Evolutionary conservation across 352 stramenopile genomes (phyloP), one percentile per base, ranked within the genome.

Genomic region (Pythium rhizo-oryzae): DNA sequence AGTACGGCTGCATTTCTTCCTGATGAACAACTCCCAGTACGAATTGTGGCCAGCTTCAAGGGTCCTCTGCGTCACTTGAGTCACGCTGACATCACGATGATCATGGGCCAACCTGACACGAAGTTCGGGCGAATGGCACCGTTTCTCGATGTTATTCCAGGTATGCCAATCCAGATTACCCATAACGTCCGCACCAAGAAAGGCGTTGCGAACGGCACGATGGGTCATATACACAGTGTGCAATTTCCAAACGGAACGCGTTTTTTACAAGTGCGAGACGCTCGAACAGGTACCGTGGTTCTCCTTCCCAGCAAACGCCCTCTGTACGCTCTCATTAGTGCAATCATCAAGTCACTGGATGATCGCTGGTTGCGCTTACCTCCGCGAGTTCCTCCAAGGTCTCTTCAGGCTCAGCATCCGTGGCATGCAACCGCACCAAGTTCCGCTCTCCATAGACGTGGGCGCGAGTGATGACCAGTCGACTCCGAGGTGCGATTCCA

Each of bases 151-250:
- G 5, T 70, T 8, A 59, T 70, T 21, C n/a, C 5, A 4, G 63
- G 54, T 2, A 70, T 70, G 63, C 63, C 63, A 23, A 70, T 70
- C 35, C 63, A 70, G 18, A 69, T 69, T 16, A 69, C 53, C 4
- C 62, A 69, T 28, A 69, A 69, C 35, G 12, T 69, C 0, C 19
- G 62, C 8, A 69, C 62, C 15, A 56, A 69, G 35, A 69, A 69
- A 24, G 62, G 62, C 46, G 62, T 69, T 33, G 62, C 61, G 1
- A 69, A 69, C 28, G 62, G 62, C 47, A 54, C 61, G 1, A 67
- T 67, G 61, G 61, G 61, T n/a, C 23, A 30, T 18, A 13, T 67
- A 8, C 49, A 67, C 13, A 56, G 37, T 37, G 52, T 69, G 1
- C 30, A 58, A 11, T 69, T 69, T 57, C 39, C 62, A 23, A 41